Evolutionary conservation across 2,329 filamentous ascomycete genomes (phyloP).

Genomic region (Arthrobotrys pseudoclavata): DNA sequence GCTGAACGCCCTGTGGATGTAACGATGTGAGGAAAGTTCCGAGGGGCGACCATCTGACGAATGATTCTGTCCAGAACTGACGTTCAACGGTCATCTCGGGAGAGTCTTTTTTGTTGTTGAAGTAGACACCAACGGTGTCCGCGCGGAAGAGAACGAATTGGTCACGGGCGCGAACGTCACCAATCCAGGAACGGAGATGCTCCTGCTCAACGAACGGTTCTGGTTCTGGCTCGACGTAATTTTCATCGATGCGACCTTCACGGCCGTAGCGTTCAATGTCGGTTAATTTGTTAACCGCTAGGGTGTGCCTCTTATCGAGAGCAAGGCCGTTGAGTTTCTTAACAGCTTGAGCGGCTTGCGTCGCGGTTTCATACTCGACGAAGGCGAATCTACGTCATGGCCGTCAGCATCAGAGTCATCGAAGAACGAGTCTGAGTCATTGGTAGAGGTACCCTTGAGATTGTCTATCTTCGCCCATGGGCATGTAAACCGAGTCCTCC

Average conservation of each 20-base stretch:
- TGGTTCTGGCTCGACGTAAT: constrained; percentile 84
- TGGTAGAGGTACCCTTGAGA: constrained; percentile 78
- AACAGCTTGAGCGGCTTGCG: constrained; percentile 88
- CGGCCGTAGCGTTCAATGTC: constrained; percentile 96
- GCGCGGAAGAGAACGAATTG: constrained; percentile 95
- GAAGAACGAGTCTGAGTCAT: background rate
- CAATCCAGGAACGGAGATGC: constrained; percentile 92
- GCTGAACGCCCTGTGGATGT: constrained; percentile 94
- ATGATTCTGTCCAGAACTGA: constrained; percentile 96
- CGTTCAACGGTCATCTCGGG: constrained; percentile 92
- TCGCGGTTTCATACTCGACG: constrained; percentile 92
- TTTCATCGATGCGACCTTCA: constrained; percentile 92
- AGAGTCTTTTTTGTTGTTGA: constrained; percentile 95
- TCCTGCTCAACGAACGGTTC: constrained; percentile 91
- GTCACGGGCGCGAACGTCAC: constrained; percentile 88
- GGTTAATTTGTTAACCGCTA: constrained; percentile 97
- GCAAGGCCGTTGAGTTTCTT: constrained; percentile 87
- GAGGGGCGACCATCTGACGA: constrained; percentile 96
- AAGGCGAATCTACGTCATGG: constrained; percentile 82
- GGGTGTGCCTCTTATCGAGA: constrained; percentile 96
- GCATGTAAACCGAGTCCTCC: constrained; percentile 94
- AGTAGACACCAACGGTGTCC: constrained; percentile 93
- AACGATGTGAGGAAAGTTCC: constrained; percentile 95
- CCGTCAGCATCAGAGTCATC: background rate
- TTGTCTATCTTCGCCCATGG: constrained; percentile 85